Evolutionary conservation across 768 basidiomycete genomes (phyloP).

Genomic region (Dacryopinax spathularia): DNA sequence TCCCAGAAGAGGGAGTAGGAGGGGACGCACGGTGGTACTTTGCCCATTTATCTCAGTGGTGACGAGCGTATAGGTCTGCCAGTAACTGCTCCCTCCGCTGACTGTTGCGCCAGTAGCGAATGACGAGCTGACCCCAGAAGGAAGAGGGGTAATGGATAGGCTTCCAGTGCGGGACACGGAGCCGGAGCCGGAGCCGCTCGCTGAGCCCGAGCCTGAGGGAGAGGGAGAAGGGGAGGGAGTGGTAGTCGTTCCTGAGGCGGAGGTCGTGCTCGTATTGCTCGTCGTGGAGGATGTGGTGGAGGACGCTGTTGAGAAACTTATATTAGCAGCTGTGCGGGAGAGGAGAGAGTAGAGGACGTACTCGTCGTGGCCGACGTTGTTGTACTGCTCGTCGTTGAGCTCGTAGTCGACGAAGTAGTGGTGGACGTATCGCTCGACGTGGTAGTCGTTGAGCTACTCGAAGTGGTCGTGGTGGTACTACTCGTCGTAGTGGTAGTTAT

Average conservation of each 20-base stretch:
- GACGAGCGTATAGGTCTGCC: neutral
- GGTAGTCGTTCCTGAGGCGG: neutral
- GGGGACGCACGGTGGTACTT: neutral
- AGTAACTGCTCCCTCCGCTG: neutral
- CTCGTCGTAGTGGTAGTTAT: too few species aligned
- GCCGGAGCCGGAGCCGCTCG: neutral
- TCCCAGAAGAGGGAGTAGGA: neutral
- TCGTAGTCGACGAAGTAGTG: neutral
- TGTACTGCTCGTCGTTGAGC: neutral
- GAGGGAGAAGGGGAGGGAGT: neutral
- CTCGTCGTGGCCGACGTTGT: too few species aligned
- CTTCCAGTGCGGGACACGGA: neutral
- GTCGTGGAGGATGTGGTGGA: neutral
- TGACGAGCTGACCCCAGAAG: neutral
- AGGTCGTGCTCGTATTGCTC: neutral
- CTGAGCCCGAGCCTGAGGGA: neutral
- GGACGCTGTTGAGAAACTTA: too few species aligned
- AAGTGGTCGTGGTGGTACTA: neutral
- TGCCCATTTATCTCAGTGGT: constrained; percentile 1
- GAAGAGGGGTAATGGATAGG: neutral
- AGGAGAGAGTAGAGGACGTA: neutral
- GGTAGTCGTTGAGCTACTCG: neutral
- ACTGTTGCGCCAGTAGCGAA: neutral
- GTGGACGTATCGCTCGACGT: neutral
- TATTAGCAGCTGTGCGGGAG: too few species aligned